Evolutionary conservation across 176 grass and related monocot species (phyloP).

Genomic region (Chloris gayana): DNA sequence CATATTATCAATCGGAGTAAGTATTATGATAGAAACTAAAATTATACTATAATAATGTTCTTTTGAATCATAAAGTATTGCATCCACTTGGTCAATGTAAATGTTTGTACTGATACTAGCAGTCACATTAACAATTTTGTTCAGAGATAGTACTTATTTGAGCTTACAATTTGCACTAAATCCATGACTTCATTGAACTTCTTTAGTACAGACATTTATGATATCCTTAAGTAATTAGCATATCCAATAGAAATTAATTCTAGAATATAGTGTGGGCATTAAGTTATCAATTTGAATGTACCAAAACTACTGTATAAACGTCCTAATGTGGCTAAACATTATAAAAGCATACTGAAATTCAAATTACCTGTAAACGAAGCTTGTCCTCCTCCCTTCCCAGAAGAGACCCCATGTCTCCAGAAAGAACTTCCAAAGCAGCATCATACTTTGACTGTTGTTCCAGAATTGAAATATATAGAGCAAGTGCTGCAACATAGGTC

Average conservation of each 20-base stretch:
- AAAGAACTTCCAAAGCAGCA: slow-evolving; percentile 84
- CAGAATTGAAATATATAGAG: slow-evolving; percentile 86
- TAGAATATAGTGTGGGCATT: slow-evolving; percentile 1
- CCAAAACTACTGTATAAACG: not conserved
- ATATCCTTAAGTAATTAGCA: slow-evolving; percentile 5
- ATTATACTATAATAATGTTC: not conserved
- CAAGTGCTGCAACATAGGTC: slow-evolving; percentile 60
- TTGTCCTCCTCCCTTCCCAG: slow-evolving; percentile 92
- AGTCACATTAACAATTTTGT: not conserved
- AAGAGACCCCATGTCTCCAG: slow-evolving; percentile 87
- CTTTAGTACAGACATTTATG: not conserved
- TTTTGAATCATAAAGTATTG: not conserved
- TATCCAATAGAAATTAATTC: not conserved
- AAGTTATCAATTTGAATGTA: slow-evolving; percentile 7
- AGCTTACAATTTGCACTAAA: not conserved
- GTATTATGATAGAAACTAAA: slow-evolving; percentile 14
- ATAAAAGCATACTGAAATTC: slow-evolving; percentile 35
- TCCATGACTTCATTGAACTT: not conserved
- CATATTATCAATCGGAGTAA: not conserved
- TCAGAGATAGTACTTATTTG: not conserved
- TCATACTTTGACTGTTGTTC: slow-evolving; percentile 96
- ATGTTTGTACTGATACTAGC: not conserved
- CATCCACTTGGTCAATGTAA: not conserved
- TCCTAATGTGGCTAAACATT: slow-evolving; percentile 9
- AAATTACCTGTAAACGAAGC: slow-evolving; percentile 87